Base-by-base conservation (phyloP, 441 rosid genomes). In the Arabidopsis hybrid region DNA sequence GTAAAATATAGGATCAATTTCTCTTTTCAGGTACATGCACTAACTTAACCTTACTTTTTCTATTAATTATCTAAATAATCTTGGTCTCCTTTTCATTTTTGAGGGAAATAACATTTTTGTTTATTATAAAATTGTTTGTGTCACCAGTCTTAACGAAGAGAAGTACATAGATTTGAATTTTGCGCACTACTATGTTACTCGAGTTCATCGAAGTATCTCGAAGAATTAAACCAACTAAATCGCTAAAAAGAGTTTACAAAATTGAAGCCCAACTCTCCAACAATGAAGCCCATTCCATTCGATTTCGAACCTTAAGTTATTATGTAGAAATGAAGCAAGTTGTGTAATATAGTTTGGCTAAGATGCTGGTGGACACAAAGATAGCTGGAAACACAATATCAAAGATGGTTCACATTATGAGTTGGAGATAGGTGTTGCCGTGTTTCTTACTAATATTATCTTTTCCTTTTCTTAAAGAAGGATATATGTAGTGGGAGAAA, bases 391-490 rank as follows among this genome's bases (percentile, higher is more conserved):
- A 42, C 13, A 42, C 46, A 42, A 45, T 7, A 45, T 45, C 17
- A 7, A 14, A 0, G 50, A 2, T 2, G 1, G 3, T 38, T 38
- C 11, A 38, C 8, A 8, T n/a, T 45, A 45, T 45, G 50, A 45
- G 51, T 47, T 47, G 51, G 51, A 14, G 51, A 16, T 47, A 47
- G 51, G 51, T 46, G 51, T 46, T 46, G 9, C 18, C 50, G 50
- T 46, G 50, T n/a, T 43, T 7, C 51, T n/a, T 14, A 14, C 4
- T 46, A 14, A 6, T 2, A 46, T n/a, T 43, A 43, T 4, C 4
- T 43, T 13, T 40, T 21, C 26, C 13, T 11, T 4, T 6, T 43
- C 12, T 4, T 5, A 1, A 43, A 38, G 11, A 38, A 38, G 42
- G 12, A n/a, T 14, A 7, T 31, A 6, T 9, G 17, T 45, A 45